A percentile compares a stretch with the other conserved stretches of the same genome.
These are phyloP conservation scores for Epicoccum sorghinum DNA, from an alignment of 2,329 filamentous ascomycete genomes.

Conservation along the genomic window DNA sequence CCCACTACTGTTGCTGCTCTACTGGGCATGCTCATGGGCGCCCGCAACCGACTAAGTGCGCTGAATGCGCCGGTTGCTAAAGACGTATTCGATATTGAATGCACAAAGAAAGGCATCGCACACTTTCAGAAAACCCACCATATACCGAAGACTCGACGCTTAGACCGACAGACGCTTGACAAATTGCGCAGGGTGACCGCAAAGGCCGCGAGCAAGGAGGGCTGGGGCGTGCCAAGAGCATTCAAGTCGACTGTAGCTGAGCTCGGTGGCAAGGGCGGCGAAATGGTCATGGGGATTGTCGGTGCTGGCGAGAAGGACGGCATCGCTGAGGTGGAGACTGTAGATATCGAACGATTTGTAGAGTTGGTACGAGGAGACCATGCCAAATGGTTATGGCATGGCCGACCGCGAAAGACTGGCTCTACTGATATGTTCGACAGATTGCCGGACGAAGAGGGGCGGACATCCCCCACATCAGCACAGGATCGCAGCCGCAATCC, in stretches of 20 bases:
- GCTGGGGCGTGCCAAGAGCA: slow-evolving; percentile 89
- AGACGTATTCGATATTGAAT: slow-evolving; percentile 86
- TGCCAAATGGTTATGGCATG: slow-evolving; percentile 93
- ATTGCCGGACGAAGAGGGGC: slow-evolving; percentile 46
- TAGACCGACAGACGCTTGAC: slow-evolving; percentile 84
- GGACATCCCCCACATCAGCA: slow-evolving; percentile 64
- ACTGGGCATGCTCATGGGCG: slow-evolving; percentile 86
- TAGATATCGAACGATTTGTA: slow-evolving; percentile 84
- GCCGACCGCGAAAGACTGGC: slow-evolving; percentile 74
- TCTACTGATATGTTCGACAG: slow-evolving; percentile 49
- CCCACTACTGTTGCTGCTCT: slow-evolving; percentile 89
- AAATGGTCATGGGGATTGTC: slow-evolving; percentile 95
- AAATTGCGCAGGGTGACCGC: slow-evolving; percentile 82
- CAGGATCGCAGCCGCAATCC: slow-evolving; percentile 54
- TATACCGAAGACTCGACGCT: slow-evolving; percentile 73
- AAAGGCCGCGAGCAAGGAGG: slow-evolving; percentile 86
- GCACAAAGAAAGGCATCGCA: slow-evolving; percentile 81
- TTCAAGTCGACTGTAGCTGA: slow-evolving; percentile 96
- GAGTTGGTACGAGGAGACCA: slow-evolving; percentile 79
- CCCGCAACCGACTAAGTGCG: slow-evolving; percentile 85
- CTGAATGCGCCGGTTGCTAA: slow-evolving; percentile 84
- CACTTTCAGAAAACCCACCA: slow-evolving; percentile 92
- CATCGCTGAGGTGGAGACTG: slow-evolving; percentile 89
- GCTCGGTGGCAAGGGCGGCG: slow-evolving; percentile 89
- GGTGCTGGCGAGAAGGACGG: slow-evolving; percentile 81